phyloP scores from a whole-genome alignment of 2,329 filamentous ascomycete genomes.

The Beauveria sp. region DNA sequence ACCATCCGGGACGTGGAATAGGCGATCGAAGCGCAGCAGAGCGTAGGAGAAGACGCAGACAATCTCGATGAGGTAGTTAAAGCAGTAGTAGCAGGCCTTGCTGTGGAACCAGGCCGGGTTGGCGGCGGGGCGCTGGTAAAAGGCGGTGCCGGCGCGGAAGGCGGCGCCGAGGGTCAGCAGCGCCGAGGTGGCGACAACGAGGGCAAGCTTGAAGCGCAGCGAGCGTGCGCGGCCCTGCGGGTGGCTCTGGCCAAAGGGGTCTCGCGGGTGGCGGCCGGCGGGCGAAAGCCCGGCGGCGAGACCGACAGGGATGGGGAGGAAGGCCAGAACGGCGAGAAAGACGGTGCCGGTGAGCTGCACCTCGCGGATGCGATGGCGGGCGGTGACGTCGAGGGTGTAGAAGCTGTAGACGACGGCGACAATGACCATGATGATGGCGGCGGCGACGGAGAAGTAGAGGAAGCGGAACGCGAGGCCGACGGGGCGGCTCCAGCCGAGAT shows the following conservation, averaged over 20 bases:
- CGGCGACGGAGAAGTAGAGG: slow-evolving; percentile 49
- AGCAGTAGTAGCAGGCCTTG: slow-evolving; percentile 69
- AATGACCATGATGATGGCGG: slow-evolving; percentile 60
- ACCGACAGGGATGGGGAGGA: slow-evolving; percentile 53
- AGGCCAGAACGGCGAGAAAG: slow-evolving; percentile 57
- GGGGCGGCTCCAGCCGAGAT: slow-evolving; percentile 57
- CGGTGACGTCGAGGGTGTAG: slow-evolving; percentile 52
- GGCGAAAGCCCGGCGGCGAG: slow-evolving; percentile 28
- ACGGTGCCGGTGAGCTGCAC: slow-evolving; percentile 61
- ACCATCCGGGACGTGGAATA: slow-evolving; percentile 69
- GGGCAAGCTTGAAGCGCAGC: slow-evolving; percentile 54
- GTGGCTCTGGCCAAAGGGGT: slow-evolving; percentile 51
- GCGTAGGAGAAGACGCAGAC: slow-evolving; percentile 61
- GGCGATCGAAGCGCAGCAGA: slow-evolving; percentile 60
- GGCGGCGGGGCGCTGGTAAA: slow-evolving; percentile 38
- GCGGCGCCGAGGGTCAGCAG: slow-evolving; percentile 61
- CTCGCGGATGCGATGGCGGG: slow-evolving; percentile 45
- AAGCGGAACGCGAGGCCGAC: slow-evolving; percentile 46
- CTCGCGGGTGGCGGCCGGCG: slow-evolving; percentile 37
- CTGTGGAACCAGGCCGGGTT: slow-evolving; percentile 62
- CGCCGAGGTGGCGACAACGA: slow-evolving; percentile 51
- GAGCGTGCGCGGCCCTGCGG: slow-evolving; percentile 52
- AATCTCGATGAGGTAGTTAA: slow-evolving; percentile 71
- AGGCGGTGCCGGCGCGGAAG: slow-evolving; percentile 58
- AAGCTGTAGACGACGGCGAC: slow-evolving; percentile 54